These are phyloP conservation scores for Ensete glaucum DNA, from an alignment of 176 grass and related monocot species.

Conservation along the genomic window DNA sequence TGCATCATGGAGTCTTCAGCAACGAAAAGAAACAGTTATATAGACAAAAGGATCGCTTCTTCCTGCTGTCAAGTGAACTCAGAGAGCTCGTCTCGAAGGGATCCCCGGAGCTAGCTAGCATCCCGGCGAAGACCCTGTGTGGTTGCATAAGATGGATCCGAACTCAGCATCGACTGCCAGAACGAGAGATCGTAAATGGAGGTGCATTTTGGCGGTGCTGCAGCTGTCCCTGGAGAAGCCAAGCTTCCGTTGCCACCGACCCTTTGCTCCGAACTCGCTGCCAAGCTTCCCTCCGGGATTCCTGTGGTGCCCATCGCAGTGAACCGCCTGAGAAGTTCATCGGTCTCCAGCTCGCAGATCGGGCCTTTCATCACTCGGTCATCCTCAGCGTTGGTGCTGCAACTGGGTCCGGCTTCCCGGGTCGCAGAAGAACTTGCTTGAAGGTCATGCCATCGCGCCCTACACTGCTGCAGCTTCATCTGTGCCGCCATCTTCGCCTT, in stretches of 20 bases:
- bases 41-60: not conserved
- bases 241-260: not conserved
- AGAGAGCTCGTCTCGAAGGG: not conserved
- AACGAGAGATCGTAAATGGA: not conserved
- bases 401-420: not conserved
- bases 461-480: constrained; percentile 24
- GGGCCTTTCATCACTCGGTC: constrained; percentile 1
- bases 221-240: not conserved
- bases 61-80: not conserved
- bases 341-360: constrained; percentile 37
- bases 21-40: not conserved
- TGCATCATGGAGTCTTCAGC: not conserved
- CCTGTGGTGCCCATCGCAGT: constrained; percentile 22
- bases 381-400: not conserved
- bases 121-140: not conserved
- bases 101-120: not conserved
- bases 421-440: not conserved
- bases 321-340: constrained; percentile 41
- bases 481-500: constrained; percentile 42
- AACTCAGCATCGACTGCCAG: not conserved
- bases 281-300: constrained; percentile 16
- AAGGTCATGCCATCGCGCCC: not conserved
- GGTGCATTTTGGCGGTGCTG: not conserved
- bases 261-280: not conserved
- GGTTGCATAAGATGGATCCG: not conserved